phyloP scores from a whole-genome alignment of 2,329 filamentous ascomycete genomes.

The Fusarium verticillioides region DNA sequence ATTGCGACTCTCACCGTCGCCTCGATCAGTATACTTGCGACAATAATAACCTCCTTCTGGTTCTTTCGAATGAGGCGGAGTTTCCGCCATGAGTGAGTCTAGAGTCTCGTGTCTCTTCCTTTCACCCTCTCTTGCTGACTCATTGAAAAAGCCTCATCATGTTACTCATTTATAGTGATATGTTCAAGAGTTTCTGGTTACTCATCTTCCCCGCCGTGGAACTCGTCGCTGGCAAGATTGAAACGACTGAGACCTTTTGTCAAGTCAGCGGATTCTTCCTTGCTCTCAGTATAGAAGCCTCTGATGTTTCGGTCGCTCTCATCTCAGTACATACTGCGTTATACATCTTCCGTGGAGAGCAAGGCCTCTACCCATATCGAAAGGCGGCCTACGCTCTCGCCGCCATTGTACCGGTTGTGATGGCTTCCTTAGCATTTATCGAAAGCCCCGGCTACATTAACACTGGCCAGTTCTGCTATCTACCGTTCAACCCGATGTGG shows the following conservation, averaged over 20 bases:
- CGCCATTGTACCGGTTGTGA: conserved; percentile 66
- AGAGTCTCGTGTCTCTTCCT: conserved; percentile 44
- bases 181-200: conserved; percentile 76
- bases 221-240: conserved; percentile 62
- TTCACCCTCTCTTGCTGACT: conserved; percentile 10
- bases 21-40: conserved; percentile 66
- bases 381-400: conserved; percentile 68
- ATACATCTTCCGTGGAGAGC: conserved; percentile 73
- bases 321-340: conserved; percentile 79
- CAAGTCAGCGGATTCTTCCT: conserved; percentile 77
- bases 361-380: conserved; percentile 76
- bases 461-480: conserved; percentile 75
- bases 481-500: conserved; percentile 75
- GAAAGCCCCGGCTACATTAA: conserved; percentile 68
- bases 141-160: conserved; percentile 70
- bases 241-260: conserved; percentile 67
- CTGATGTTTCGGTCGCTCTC: conserved; percentile 76
- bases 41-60: conserved; percentile 72
- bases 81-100: conserved; percentile 70
- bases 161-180: conserved; percentile 77
- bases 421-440: conserved; percentile 72
- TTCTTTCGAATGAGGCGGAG: conserved; percentile 78
- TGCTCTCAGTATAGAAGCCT: conserved; percentile 72
- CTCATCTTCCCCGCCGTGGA: conserved; percentile 72
- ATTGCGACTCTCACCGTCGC: conserved; percentile 54